A percentile compares a stretch with the other conserved stretches of the same genome.
Conservation (phyloP, 139 green algal species). For the Mychonastes homosphaera region DNA sequence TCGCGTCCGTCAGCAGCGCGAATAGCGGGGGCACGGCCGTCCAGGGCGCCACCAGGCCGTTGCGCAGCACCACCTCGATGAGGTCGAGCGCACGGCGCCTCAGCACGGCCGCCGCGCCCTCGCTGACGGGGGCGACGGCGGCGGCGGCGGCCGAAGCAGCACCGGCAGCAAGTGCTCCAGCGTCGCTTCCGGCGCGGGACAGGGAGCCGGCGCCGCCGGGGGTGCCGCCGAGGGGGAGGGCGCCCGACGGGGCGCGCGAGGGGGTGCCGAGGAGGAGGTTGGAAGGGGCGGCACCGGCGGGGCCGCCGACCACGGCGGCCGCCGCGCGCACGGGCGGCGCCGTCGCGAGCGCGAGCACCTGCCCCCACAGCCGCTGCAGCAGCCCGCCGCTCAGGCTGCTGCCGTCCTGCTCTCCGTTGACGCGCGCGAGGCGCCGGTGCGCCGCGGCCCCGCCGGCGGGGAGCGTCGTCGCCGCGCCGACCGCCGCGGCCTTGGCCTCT, state of each 20-base stretch:
- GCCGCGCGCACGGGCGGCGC: slow-evolving; percentile 4
- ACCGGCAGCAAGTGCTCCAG: no score
- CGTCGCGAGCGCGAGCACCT: slow-evolving; percentile 43
- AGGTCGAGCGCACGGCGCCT: slow-evolving; percentile 49
- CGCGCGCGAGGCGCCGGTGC: slow-evolving; percentile 18
- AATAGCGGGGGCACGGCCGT: slow-evolving; percentile 44
- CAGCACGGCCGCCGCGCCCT: slow-evolving; percentile 20
- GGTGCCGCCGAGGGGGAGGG: background rate
- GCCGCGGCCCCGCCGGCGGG: background rate
- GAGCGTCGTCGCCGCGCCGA: background rate
- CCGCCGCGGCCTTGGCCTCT: slow-evolving; percentile 7
- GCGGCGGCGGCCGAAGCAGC: background rate
- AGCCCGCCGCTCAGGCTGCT: slow-evolving; percentile 47
- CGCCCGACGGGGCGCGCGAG: no score
- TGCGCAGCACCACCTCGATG: slow-evolving; percentile 54
- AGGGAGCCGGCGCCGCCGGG: background rate
- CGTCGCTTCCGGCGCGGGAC: background rate
- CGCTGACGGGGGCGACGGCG: background rate
- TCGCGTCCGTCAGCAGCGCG: slow-evolving; percentile 46
- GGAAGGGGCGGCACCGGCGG: background rate
- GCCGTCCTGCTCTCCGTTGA: slow-evolving; percentile 57
- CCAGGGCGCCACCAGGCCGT: slow-evolving; percentile 65
- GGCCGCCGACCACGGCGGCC: background rate
- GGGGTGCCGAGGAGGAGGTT: no score
- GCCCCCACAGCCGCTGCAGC: slow-evolving; percentile 52